Base-by-base conservation (phyloP, 2,329 filamentous ascomycete species). In the Blastomyces parvus region DNA sequence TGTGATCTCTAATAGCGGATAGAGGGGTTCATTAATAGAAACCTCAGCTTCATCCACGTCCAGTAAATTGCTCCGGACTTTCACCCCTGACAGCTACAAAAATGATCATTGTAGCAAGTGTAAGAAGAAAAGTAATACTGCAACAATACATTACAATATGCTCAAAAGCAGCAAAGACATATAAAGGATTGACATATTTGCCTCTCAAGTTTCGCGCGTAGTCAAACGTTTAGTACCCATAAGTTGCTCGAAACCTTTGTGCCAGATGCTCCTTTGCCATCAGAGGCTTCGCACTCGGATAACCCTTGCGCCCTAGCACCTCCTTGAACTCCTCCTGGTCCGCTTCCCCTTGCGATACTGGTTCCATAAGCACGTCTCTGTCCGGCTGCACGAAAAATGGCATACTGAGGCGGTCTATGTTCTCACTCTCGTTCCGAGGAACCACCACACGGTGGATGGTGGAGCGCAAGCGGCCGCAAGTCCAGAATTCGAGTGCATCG, bases 221-320 rank as follows among this genome's bases (percentile, higher is more conserved):
- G 36, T 13, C 50, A 25, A 22, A 13, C 9, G 22, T 38, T 36
- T 40, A 57, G 22, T 40, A 25, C 2, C 55, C 33, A 22, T 57
- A 57, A 25, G 55, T 57, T 57, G 11, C 55, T n/a, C 33, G 14
- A 13, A 33, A 25, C 33, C 55, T 57, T 57, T 57, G 30, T 19
- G 14, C 14, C 55, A 57, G 25, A 38, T 57, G 33, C 19, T 57
- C 55, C 40, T 40, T 19, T 11, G 55, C 55, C 13, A 33, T 57
- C 22, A 57, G 55, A 36, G 55, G 19, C 6, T 13, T 40, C 11
- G 55, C 27, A 38, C 55, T 57, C 55, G 55, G 22, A 57, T 57
- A 57, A 22, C 55, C 19, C 55, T 40, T 57, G n/a, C 55, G 55
- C 22, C 66, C 48, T 25, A 50, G 58, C 13, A 60, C 58, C 3